Conservation (phyloP, 768 basidiomycete species). For the Calocybe indica region DNA sequence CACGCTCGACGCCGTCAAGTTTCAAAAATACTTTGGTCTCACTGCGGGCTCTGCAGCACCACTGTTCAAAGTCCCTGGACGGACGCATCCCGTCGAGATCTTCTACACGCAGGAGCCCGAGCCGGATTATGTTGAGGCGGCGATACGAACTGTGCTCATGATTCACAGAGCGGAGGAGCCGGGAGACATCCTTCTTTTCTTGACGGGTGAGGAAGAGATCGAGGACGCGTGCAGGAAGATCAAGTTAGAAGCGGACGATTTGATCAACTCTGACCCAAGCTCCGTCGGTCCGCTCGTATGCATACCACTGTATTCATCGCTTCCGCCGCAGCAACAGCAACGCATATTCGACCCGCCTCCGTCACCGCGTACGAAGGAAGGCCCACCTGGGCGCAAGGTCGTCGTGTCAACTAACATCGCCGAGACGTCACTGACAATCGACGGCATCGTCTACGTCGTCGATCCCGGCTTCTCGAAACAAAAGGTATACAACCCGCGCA, state of each 20-base stretch:
- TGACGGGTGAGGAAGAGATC: conserved; percentile 98
- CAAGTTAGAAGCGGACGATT: conserved; percentile 82
- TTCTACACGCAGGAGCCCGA: conserved; percentile 93
- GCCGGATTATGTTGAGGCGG: conserved; percentile 94
- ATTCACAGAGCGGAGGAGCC: conserved; percentile 94
- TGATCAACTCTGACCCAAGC: conserved; percentile 62
- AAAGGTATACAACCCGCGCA: conserved; percentile 96
- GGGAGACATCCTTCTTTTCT: conserved; percentile 90
- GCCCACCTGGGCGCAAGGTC: conserved; percentile 88
- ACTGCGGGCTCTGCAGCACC: conserved; percentile 49
- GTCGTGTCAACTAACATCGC: conserved; percentile 97
- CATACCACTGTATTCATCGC: conserved; percentile 91
- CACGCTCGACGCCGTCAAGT: conserved; percentile 93
- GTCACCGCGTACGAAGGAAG: conserved; percentile 45
- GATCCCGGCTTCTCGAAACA: conserved; percentile 98
- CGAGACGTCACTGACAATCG: conserved; percentile 95
- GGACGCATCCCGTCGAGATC: conserved; percentile 94
- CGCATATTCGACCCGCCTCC: conserved; percentile 94
- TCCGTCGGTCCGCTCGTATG: conserved; percentile 84
- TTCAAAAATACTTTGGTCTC: conserved; percentile 87
- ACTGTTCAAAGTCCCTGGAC: conserved; percentile 85
- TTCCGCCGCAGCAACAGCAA: conserved; percentile 93
- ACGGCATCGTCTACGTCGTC: conserved; percentile 99
- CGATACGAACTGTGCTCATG: conserved; percentile 93
- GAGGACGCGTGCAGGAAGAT: conserved; percentile 95